Conservation (phyloP, 345 rosid species). For the Gossypium australe region DNA sequence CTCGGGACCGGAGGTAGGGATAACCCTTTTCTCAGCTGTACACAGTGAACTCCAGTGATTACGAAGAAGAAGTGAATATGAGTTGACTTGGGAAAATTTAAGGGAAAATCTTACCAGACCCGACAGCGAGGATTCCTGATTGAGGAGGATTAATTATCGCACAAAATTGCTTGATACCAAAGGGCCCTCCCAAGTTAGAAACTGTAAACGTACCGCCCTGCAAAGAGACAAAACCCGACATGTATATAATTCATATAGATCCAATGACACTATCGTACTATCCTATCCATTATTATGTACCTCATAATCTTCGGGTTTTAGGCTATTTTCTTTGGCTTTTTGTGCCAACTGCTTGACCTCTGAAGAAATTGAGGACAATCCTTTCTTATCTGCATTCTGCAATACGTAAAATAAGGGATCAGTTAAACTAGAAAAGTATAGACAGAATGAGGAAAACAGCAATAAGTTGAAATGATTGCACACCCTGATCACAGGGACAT, state of each 20-base stretch:
- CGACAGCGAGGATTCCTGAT: slow-evolving; percentile 89
- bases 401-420: slow-evolving; percentile 4
- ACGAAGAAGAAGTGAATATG: slow-evolving; percentile 4
- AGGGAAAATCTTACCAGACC: slow-evolving; percentile 54
- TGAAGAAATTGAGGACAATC: slow-evolving; percentile 67
- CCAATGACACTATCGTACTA: not conserved
- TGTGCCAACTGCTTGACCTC: slow-evolving; percentile 86
- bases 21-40: slow-evolving; percentile 89
- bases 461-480: slow-evolving; percentile 11
- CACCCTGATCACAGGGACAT: slow-evolving; percentile 91
- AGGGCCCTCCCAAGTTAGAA: slow-evolving; percentile 97
- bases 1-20: slow-evolving; percentile 59
- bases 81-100: not conserved
- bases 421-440: not conserved
- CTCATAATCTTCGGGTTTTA: slow-evolving; percentile 96
- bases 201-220: slow-evolving; percentile 98
- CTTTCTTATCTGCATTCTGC: slow-evolving; percentile 96
- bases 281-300: slow-evolving; percentile 25
- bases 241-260: not conserved
- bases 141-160: slow-evolving; percentile 97
- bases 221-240: slow-evolving; percentile 11
- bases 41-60: slow-evolving; percentile 1
- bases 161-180: slow-evolving; percentile 88
- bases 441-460: not conserved
- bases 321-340: slow-evolving; percentile 81